Conservation (phyloP, 257 asterid species). For the Orobanche coerulescens region DNA sequence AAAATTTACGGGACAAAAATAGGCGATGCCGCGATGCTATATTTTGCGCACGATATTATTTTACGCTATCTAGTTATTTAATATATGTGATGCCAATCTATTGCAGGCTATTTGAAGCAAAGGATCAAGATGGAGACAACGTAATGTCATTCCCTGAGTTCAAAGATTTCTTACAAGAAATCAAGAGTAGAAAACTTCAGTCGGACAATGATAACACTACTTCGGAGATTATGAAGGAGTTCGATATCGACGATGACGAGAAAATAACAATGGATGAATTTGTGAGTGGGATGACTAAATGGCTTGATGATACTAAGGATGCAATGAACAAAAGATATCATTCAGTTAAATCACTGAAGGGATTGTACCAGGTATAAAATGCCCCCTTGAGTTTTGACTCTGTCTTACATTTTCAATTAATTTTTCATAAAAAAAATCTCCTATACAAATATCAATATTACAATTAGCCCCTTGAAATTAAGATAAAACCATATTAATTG, state of each 20-base stretch:
- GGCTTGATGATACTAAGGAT: conserved; percentile 54
- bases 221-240: conserved; percentile 31
- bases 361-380: conserved; percentile 35
- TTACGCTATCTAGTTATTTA: no score
- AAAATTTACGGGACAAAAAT: no score
- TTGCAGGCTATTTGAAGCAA: conserved; percentile 38
- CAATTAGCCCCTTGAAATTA: no score
- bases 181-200: conserved; percentile 24
- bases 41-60: no score
- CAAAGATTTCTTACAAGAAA: conserved; percentile 33
- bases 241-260: conserved; percentile 32
- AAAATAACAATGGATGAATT: conserved; percentile 50
- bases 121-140: conserved; percentile 40
- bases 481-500: no score
- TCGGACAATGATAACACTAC: conserved; percentile 26
- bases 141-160: conserved; percentile 38
- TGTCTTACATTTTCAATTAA: no score
- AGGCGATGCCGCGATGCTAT: no score
- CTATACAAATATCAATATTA: no score
- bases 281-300: conserved; percentile 40
- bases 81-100: not conserved
- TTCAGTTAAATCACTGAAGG: conserved; percentile 41
- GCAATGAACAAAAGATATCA: conserved; percentile 39
- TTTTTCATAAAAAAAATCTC: no score
- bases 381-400: not conserved